Percentiles rank a stretch among this genome's conserved stretches.
Conservation (phyloP, 2,329 filamentous ascomycete genomes). For the Sporothrix euskadiensis region DNA sequence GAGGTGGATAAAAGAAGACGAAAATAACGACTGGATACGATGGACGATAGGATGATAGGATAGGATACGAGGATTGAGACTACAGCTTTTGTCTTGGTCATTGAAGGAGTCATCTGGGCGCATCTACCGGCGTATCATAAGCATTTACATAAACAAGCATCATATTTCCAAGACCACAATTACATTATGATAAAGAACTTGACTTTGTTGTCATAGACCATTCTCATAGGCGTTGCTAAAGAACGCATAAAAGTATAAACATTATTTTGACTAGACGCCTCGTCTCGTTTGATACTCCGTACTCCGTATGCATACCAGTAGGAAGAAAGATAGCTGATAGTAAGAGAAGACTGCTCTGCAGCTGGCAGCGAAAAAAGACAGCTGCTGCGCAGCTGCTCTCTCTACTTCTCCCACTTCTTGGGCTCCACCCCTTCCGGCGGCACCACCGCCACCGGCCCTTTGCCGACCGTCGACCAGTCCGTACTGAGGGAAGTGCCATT, state of each 20-base stretch:
- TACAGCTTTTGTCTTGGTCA: background rate
- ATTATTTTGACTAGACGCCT: too few relatives aligned
- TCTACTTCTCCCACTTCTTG: slow-evolving; percentile 61
- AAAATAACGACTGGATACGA: background rate
- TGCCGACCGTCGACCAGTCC: slow-evolving; percentile 81
- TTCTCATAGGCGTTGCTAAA: too few relatives aligned
- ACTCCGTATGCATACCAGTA: too few relatives aligned
- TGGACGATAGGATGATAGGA: background rate
- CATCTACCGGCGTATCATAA: background rate
- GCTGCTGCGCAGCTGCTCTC: background rate
- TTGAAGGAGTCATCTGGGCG: background rate
- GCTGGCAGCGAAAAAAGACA: too few relatives aligned
- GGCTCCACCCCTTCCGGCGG: slow-evolving; percentile 77
- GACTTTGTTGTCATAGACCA: background rate
- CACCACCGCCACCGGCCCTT: slow-evolving; percentile 67
- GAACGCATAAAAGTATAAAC: too few relatives aligned
- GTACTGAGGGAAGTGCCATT: slow-evolving; percentile 92
- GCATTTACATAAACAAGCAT: background rate
- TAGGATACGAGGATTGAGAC: too few relatives aligned
- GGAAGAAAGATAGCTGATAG: too few relatives aligned
- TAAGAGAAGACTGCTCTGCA: too few relatives aligned
- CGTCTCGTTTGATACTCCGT: too few relatives aligned
- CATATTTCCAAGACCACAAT: background rate
- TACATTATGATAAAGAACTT: background rate
- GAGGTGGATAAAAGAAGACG: background rate